Evolutionary conservation across 2,329 filamentous ascomycete genomes (phyloP).

Genomic region (Colletotrichum filicis): DNA sequence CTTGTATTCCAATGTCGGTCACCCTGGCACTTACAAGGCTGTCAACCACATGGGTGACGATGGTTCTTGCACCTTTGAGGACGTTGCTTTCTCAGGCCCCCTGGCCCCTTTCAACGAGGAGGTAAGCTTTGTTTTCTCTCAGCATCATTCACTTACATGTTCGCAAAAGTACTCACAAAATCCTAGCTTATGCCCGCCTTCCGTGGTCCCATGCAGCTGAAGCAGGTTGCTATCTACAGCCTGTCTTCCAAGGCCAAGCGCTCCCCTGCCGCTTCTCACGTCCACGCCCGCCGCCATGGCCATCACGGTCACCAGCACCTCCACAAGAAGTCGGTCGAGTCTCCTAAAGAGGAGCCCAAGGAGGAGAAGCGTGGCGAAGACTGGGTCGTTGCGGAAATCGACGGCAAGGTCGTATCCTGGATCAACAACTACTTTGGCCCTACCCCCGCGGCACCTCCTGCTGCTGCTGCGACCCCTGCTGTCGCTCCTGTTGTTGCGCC

Average conservation of each 20-base stretch:
- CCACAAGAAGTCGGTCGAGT: slow-evolving; percentile 55
- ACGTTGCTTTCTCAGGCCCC: slow-evolving; percentile 66
- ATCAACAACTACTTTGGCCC: slow-evolving; percentile 63
- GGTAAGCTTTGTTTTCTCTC: slow-evolving; percentile 56
- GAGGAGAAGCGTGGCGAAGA: slow-evolving; percentile 60
- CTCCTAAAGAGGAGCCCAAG: slow-evolving; percentile 32
- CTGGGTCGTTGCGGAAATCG: slow-evolving; percentile 66
- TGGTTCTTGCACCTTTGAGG: slow-evolving; percentile 64
- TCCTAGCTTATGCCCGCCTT: slow-evolving; percentile 76
- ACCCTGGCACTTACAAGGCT: slow-evolving; percentile 71
- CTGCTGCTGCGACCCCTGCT: slow-evolving; percentile 27
- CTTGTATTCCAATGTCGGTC: slow-evolving; percentile 69
- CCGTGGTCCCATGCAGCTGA: slow-evolving; percentile 75
- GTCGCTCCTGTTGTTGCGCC: slow-evolving; percentile 31
- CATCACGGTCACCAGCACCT: slow-evolving; percentile 63
- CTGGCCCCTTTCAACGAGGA: slow-evolving; percentile 77
- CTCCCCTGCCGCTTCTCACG: slow-evolving; percentile 38
- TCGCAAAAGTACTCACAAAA: not conserved
- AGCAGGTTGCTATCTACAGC: slow-evolving; percentile 76
- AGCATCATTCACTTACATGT: not conserved
- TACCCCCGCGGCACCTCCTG: slow-evolving; percentile 8
- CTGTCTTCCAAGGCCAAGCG: slow-evolving; percentile 52
- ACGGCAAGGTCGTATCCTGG: slow-evolving; percentile 69
- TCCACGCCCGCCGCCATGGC: slow-evolving; percentile 48
- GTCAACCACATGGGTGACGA: slow-evolving; percentile 69